phyloP scores from a whole-genome alignment of 306 rosid species.

The Morella rubra region DNA sequence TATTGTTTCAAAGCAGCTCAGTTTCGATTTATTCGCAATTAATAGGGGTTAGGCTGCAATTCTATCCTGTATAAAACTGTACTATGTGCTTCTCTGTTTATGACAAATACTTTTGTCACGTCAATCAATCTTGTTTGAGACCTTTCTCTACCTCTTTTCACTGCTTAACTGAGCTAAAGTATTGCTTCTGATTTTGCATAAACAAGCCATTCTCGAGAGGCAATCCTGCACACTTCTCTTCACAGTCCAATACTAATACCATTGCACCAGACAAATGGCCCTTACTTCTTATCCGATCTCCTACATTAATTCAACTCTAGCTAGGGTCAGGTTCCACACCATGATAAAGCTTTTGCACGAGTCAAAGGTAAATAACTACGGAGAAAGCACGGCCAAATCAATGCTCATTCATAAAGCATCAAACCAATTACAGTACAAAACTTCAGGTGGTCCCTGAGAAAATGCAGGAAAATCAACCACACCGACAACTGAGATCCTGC shows the following conservation, averaged over 20 bases:
- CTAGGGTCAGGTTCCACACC: neutral
- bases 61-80: neutral
- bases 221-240: neutral
- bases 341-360: neutral
- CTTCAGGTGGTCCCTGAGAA: neutral
- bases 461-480: conserved; percentile 5
- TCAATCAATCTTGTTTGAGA: neutral
- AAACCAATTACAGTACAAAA: neutral
- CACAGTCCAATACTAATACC: neutral
- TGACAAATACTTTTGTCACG: neutral
- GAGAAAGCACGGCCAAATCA: neutral
- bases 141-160: neutral
- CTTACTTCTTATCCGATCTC: neutral
- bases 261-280: neutral
- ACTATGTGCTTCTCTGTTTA: neutral
- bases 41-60: neutral
- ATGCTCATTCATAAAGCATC: neutral
- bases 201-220: neutral
- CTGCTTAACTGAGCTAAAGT: neutral
- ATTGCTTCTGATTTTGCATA: neutral
- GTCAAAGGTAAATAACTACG: neutral
- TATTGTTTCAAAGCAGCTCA: no score
- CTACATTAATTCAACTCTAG: neutral
- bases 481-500: neutral
- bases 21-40: neutral